Evolutionary conservation across 1,284 basidiomycete genomes (phyloP).

Genomic region (Ceratobasidium sp.): DNA sequence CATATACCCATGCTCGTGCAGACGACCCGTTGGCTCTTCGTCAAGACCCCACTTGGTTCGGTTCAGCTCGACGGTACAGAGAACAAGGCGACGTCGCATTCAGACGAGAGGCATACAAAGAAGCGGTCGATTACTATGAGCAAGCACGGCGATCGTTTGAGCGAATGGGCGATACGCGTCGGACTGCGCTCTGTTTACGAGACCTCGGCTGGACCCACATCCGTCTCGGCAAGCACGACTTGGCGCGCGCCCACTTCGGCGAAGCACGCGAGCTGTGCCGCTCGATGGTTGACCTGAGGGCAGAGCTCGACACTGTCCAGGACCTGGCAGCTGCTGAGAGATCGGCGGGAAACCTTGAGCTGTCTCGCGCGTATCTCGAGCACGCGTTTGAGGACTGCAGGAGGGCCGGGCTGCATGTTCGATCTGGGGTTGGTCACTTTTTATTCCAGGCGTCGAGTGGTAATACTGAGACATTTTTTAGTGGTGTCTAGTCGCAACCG

Average conservation of each 20-base stretch:
- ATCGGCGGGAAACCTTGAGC: not conserved
- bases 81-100: not conserved
- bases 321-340: not conserved
- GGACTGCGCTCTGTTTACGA: not conserved
- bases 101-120: not conserved
- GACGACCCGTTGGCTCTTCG: not conserved
- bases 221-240: not conserved
- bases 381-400: not conserved
- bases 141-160: slow-evolving; percentile 5
- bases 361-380: not conserved
- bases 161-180: not conserved
- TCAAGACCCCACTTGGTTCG: not conserved
- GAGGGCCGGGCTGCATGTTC: not conserved
- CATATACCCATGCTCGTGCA: not conserved
- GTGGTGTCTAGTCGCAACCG: slow-evolving; percentile 21
- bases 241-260: not conserved
- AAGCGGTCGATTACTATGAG: slow-evolving; percentile 15
- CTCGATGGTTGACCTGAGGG: not conserved
- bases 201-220: slow-evolving; percentile 7
- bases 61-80: not conserved
- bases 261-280: not conserved
- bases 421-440: not conserved
- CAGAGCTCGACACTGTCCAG: not conserved
- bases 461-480: not conserved
- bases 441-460: no score